phyloP scores from a whole-genome alignment of 2,329 filamentous ascomycete genomes.

The Huntiella decipiens region DNA sequence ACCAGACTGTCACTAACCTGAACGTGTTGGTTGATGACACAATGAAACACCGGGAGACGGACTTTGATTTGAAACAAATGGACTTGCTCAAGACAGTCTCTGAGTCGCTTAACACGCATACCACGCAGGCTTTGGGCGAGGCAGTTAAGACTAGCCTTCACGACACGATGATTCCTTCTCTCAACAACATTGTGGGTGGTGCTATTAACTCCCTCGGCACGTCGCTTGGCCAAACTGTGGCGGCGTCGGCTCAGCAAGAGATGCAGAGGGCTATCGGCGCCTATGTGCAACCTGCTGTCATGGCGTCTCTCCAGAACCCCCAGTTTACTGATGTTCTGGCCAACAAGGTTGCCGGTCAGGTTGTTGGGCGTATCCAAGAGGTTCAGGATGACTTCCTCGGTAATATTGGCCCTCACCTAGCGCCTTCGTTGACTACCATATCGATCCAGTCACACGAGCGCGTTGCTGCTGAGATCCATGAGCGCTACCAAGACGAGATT shows the following conservation, averaged over 20 bases:
- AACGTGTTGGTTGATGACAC: conserved; percentile 49
- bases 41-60: conserved; percentile 29
- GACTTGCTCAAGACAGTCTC: conserved; percentile 39
- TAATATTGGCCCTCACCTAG: conserved; percentile 42
- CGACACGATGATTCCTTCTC: conserved; percentile 52
- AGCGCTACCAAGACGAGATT: conserved; percentile 33
- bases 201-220: conserved; percentile 52
- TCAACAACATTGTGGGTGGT: conserved; percentile 47
- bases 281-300: conserved; percentile 41
- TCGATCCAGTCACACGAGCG: conserved; percentile 48
- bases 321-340: conserved; percentile 51
- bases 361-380: conserved; percentile 48
- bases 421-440: conserved; percentile 45
- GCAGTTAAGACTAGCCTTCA: conserved; percentile 64
- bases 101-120: conserved; percentile 41
- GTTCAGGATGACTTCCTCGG: conserved; percentile 51
- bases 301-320: conserved; percentile 49
- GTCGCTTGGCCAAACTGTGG: conserved; percentile 46
- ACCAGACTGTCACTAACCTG: conserved; percentile 40
- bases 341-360: conserved; percentile 8
- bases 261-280: conserved; percentile 51
- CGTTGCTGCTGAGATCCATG: conserved; percentile 49
- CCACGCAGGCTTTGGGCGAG: conserved; percentile 51
- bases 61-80: conserved; percentile 33
- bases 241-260: conserved; percentile 51